Conservation (phyloP, 345 rosid species). For the Ailanthus altissimus region DNA sequence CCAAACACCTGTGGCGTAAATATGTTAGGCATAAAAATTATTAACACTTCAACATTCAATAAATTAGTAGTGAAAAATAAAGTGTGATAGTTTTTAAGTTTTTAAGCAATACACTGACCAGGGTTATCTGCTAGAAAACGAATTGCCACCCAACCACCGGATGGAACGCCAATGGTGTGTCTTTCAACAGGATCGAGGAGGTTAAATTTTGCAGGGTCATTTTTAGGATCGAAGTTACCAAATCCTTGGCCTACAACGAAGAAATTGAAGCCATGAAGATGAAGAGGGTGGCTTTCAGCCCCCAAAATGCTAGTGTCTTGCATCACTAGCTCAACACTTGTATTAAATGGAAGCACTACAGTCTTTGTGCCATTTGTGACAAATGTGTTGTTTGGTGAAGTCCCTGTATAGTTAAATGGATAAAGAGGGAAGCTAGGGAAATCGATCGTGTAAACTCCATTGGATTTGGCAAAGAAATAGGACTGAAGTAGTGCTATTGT, state of each 20-base stretch:
- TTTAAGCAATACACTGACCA: slow-evolving; percentile 38
- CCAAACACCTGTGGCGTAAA: slow-evolving; percentile 52
- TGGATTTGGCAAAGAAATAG: slow-evolving; percentile 45
- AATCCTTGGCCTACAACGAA: slow-evolving; percentile 77
- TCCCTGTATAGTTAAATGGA: slow-evolving; percentile 72
- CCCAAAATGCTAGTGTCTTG: slow-evolving; percentile 79
- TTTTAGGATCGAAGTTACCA: slow-evolving; percentile 60
- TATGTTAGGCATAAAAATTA: background rate
- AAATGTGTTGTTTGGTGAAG: slow-evolving; percentile 63
- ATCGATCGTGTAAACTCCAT: slow-evolving; percentile 49
- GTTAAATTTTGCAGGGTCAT: slow-evolving; percentile 60
- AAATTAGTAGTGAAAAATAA: background rate
- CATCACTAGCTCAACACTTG: slow-evolving; percentile 69
- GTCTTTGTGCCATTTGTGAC: slow-evolving; percentile 58
- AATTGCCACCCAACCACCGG: slow-evolving; percentile 75
- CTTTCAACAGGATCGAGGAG: slow-evolving; percentile 73
- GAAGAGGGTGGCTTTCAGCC: slow-evolving; percentile 78
- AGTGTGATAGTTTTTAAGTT: background rate
- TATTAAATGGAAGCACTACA: slow-evolving; percentile 55
- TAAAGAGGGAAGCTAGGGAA: slow-evolving; percentile 55
- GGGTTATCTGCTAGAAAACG: slow-evolving; percentile 80
- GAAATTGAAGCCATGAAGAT: slow-evolving; percentile 75
- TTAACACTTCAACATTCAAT: background rate
- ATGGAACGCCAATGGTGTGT: slow-evolving; percentile 66
- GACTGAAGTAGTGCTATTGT: slow-evolving; percentile 56